A percentile compares a stretch with the other conserved stretches of the same genome.
Conservation (phyloP, 2,329 filamentous ascomycete species). For the Rhynchosporium graminicola region DNA sequence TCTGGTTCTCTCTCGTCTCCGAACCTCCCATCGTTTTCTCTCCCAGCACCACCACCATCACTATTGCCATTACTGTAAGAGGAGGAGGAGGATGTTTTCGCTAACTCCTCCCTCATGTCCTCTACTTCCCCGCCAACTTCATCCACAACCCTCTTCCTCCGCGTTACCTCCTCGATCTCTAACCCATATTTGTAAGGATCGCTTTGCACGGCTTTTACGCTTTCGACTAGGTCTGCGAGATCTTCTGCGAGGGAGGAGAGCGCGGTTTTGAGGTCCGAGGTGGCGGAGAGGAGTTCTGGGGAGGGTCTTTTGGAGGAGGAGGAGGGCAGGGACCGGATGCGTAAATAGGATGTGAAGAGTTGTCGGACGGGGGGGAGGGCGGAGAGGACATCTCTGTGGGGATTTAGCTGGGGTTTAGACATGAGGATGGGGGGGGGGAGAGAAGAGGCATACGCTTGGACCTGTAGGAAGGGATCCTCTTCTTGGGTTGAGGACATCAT, state of each 20-base stretch:
- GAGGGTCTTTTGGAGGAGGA: slow-evolving; percentile 57
- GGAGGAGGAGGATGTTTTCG: slow-evolving; percentile 46
- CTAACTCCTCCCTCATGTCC: slow-evolving; percentile 82
- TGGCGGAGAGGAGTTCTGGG: slow-evolving; percentile 81
- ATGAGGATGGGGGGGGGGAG: slow-evolving; percentile 10
- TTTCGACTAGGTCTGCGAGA: slow-evolving; percentile 82
- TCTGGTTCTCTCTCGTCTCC: slow-evolving; percentile 43
- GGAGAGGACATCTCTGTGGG: slow-evolving; percentile 76
- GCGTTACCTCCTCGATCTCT: slow-evolving; percentile 76
- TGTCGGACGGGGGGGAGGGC: slow-evolving; percentile 80
- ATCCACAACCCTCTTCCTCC: slow-evolving; percentile 78
- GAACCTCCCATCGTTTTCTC: slow-evolving; percentile 39
- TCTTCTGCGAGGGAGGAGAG: slow-evolving; percentile 76
- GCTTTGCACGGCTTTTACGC: slow-evolving; percentile 82
- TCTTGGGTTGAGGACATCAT: slow-evolving; percentile 71
- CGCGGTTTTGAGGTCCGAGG: slow-evolving; percentile 65
- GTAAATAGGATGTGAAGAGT: slow-evolving; percentile 91
- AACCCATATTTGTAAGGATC: slow-evolving; percentile 87
- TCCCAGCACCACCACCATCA: slow-evolving; percentile 31
- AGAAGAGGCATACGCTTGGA: slow-evolving; percentile 59
- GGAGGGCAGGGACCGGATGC: slow-evolving; percentile 84
- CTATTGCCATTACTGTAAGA: slow-evolving; percentile 41
- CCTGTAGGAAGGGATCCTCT: slow-evolving; percentile 71
- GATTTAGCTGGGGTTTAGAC: slow-evolving; percentile 23
- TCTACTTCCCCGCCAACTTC: slow-evolving; percentile 89